Evolutionary conservation across 2,329 filamentous ascomycete species (phyloP), one percentile per base, ranked within the genome.

Genomic region (Clonostachys solani): DNA sequence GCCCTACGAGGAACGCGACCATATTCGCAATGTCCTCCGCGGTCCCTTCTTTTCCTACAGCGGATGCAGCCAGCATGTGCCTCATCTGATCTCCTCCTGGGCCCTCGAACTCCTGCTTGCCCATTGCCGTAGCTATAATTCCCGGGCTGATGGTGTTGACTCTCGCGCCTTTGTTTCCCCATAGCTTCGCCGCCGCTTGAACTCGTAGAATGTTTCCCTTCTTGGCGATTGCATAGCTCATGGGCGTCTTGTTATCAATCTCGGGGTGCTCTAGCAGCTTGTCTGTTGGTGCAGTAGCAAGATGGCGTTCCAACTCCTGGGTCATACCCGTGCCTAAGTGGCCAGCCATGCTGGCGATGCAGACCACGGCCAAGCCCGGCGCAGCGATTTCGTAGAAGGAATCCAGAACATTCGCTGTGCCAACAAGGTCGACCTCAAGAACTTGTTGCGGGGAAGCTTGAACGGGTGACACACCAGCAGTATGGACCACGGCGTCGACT

Each of bases 331-430:
- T 17, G 17, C 44, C 17, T n/a, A 45, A 16, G 23, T 45, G 44
- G 7, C 12, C 34, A 15, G 44, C 17, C 17, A 18, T 23, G 18
- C 44, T 45, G 2, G 34, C 34, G 5, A 45, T 38, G 19, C 44
- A 45, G 13, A 45, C 36, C 8, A 45, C 19, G 12, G 44, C 38
- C 10, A 29, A 17, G 6, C 44, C 44, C 16, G 44, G 44, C 8
- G 9, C 5, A 3, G 36, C 36, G 10, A 45, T 13, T n/a, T 19
- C 16, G 8, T n/a, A 33, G 18, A 45, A 45, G 6, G 36, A 18
- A 19, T 45, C 44, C 8, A 45, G 34, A 13, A 45, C 17, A 12
- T 40, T 40, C 13, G 44, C 44, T n/a, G 44, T 45, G 10, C 44
- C 44, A 13, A 45, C 18, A 17, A 45, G 16, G 36, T 45, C 36